A percentile compares a stretch with the other conserved stretches of the same genome.
These are phyloP conservation scores for Hortiboletus campestris DNA, from an alignment of 768 basidiomycete species.

Conservation along the genomic window DNA sequence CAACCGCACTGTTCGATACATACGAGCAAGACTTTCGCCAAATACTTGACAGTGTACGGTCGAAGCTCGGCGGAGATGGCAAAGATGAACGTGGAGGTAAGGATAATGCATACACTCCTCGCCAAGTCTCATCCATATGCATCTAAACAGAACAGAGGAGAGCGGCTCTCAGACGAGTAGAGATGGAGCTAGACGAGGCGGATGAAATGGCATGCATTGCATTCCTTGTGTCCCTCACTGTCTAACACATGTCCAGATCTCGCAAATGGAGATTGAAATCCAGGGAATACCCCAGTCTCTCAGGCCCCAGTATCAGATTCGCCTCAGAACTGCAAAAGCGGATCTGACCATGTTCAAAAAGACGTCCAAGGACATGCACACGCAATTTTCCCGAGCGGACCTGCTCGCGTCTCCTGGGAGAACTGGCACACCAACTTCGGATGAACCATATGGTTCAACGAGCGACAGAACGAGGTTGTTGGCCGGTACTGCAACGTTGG, in stretches of 20 bases:
- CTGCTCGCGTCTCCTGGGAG: conserved; percentile 58
- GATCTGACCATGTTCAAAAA: conserved; percentile 81
- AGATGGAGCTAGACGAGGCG: conserved; percentile 97
- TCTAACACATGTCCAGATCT: conserved; percentile 55
- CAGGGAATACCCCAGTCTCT: conserved; percentile 90
- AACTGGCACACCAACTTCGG: conserved; percentile 46
- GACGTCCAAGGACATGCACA: conserved; percentile 68
- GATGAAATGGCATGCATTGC: conserved; percentile 80
- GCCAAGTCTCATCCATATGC: background rate
- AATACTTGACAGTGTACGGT: conserved; percentile 69
- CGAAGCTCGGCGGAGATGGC: conserved; percentile 72
- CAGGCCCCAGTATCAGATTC: conserved; percentile 69
- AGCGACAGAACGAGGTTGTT: conserved; percentile 80
- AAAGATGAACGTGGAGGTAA: conserved; percentile 69
- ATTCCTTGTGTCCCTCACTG: background rate
- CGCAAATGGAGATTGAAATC: conserved; percentile 99
- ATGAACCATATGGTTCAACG: conserved; percentile 74
- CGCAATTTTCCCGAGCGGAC: conserved; percentile 69
- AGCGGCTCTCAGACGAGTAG: conserved; percentile 74
- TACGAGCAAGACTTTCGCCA: conserved; percentile 93
- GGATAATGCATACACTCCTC: conserved; percentile 22
- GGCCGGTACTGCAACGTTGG: conserved; percentile 71
- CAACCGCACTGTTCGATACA: conserved; percentile 82
- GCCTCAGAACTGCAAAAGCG: conserved; percentile 72
- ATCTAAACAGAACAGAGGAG: conserved; percentile 69